Percentiles rank a stretch among this genome's conserved stretches.
Evolutionary conservation across 257 asterid species (phyloP).

Genomic region (Vinca minor): DNA sequence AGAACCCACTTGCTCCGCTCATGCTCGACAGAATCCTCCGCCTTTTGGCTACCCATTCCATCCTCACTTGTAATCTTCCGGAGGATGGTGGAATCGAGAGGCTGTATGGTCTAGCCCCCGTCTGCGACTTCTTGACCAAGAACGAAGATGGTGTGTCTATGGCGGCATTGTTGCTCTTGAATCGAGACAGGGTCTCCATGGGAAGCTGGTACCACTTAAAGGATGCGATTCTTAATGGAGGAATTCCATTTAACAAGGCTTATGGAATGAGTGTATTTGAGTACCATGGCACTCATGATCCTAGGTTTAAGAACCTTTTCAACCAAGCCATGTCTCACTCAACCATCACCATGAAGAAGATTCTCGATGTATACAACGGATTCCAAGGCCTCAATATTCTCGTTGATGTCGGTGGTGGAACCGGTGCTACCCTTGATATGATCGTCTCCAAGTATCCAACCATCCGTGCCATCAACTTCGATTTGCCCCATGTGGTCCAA

Average conservation of each 20-base stretch:
- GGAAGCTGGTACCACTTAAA: slow-evolving; percentile 63
- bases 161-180: no score
- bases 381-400: slow-evolving; percentile 56
- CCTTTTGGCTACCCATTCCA: no score
- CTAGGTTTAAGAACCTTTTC: slow-evolving; percentile 75
- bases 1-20: no score
- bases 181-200: no score
- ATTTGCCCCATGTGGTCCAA: slow-evolving; percentile 65
- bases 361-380: slow-evolving; percentile 56
- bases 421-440: slow-evolving; percentile 64
- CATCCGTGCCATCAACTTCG: slow-evolving; percentile 69
- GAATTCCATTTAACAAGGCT: slow-evolving; percentile 75
- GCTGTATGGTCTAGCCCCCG: no score
- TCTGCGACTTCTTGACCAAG: no score
- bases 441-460: slow-evolving; percentile 55
- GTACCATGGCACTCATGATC: slow-evolving; percentile 66
- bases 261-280: slow-evolving; percentile 81
- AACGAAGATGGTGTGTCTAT: no score
- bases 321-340: slow-evolving; percentile 80
- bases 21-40: no score
- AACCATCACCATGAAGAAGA: slow-evolving; percentile 60
- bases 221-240: slow-evolving; percentile 88
- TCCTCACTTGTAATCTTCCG: no score
- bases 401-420: slow-evolving; percentile 96
- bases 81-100: no score